A percentile compares a stretch with the other conserved stretches of the same genome.
These are phyloP conservation scores for Teratosphaeria zuluensis DNA, from an alignment of 2,329 filamentous ascomycete species.

Conservation along the genomic window DNA sequence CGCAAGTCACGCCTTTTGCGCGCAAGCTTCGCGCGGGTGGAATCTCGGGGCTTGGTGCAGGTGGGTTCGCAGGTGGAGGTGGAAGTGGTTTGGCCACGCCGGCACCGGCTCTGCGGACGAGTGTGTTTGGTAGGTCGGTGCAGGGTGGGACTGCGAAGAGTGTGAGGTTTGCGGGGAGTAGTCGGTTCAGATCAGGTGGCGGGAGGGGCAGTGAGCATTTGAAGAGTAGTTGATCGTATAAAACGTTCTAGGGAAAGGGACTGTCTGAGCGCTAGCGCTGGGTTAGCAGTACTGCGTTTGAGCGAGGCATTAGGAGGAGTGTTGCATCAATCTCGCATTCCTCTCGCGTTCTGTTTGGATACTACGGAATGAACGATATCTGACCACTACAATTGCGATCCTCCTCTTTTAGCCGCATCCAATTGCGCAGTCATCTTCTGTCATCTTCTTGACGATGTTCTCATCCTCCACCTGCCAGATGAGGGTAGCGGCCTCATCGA, in stretches of 20 bases:
- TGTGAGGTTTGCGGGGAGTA: constrained; percentile 10
- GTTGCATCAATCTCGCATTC: no score
- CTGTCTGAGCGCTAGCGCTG: background rate
- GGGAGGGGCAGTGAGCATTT: constrained; percentile 6
- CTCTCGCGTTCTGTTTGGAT: no score
- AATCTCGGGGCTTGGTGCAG: constrained; percentile 9
- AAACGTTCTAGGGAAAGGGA: background rate
- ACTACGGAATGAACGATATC: no score
- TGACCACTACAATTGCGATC: no score
- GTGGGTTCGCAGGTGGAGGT: background rate
- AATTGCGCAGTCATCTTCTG: no score
- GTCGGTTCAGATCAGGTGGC: constrained; percentile 5
- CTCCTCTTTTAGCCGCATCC: no score
- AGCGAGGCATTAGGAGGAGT: background rate
- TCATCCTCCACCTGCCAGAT: no score
- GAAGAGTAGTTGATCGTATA: background rate
- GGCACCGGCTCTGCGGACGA: constrained; percentile 4
- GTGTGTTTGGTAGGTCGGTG: constrained; percentile 4
- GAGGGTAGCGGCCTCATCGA: no score
- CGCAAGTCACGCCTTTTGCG: constrained; percentile 30
- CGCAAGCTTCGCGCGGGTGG: constrained; percentile 28
- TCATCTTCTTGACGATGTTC: no score
- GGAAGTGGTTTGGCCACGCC: background rate
- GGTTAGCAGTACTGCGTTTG: background rate
- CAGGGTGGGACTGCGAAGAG: constrained; percentile 10